Conservation (phyloP, 495 filamentous ascomycete species). For the Penicillium salamii region DNA sequence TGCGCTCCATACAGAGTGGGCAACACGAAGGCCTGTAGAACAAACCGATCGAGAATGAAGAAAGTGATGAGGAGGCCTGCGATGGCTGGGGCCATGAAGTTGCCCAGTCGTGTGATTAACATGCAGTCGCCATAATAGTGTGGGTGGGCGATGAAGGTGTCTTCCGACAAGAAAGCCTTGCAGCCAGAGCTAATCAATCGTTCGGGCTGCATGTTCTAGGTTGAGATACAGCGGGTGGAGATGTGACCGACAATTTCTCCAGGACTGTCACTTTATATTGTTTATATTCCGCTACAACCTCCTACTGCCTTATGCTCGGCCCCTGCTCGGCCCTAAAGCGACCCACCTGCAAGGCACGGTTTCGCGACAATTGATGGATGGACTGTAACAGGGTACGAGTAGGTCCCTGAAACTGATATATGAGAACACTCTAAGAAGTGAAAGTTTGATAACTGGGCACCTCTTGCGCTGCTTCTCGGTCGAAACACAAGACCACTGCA, state of each 20-base stretch:
- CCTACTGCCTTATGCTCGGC: not conserved
- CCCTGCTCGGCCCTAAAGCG: not conserved
- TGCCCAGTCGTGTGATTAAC: not conserved
- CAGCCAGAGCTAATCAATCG: not conserved
- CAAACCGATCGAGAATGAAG: not conserved
- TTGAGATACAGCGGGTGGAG: no score
- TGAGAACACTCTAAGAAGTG: not conserved
- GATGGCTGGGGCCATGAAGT: not conserved
- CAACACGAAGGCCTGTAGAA: not conserved
- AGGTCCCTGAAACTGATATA: not conserved
- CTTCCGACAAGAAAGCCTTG: not conserved
- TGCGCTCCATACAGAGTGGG: not conserved
- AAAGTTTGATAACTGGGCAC: not conserved
- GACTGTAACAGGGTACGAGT: not conserved
- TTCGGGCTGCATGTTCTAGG: not conserved
- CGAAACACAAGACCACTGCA: not conserved
- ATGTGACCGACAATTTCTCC: no score
- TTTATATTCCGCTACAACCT: not conserved
- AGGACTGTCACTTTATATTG: not conserved
- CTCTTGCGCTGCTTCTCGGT: not conserved
- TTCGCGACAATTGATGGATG: not conserved
- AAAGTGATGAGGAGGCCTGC: not conserved
- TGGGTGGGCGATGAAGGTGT: not conserved
- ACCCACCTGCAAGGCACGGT: not conserved
- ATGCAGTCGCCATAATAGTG: not conserved